Conservation (phyloP, 129 eudicot species). For the Daucus carota region DNA sequence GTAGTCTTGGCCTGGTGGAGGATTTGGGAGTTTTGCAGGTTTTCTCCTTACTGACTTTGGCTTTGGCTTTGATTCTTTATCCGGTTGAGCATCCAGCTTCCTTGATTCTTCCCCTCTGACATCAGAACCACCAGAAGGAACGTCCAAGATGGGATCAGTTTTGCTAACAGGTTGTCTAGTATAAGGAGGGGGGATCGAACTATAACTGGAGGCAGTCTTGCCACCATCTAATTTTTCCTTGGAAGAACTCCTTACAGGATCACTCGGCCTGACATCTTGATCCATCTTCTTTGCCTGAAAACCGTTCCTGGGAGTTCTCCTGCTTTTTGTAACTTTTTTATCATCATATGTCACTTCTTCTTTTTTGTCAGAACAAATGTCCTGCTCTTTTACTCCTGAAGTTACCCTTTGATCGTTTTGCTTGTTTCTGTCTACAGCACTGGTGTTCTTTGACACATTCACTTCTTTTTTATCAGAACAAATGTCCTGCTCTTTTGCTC, state of each 20-base stretch:
- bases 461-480: background rate
- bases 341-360: background rate
- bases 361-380: background rate
- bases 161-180: constrained; percentile 25
- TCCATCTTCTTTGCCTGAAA: background rate
- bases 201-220: constrained; percentile 25
- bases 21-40: constrained; percentile 12
- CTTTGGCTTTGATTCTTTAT: constrained; percentile 3
- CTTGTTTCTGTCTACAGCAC: constrained; percentile 8
- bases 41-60: constrained; percentile 60
- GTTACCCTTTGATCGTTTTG: constrained; percentile 20
- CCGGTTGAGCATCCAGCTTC: constrained; percentile 6
- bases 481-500: constrained; percentile 14
- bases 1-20: constrained; percentile 17
- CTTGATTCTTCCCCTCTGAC: constrained; percentile 6
- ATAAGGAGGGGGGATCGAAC: constrained; percentile 59
- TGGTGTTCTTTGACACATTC: too few species aligned
- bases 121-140: background rate
- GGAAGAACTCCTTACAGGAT: background rate
- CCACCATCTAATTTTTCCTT: constrained; percentile 15
- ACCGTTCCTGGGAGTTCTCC: background rate
- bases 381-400: constrained; percentile 14
- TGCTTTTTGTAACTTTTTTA: background rate
- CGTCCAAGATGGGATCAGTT: constrained; percentile 9
- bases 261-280: background rate